phyloP scores from a whole-genome alignment of 2,329 filamentous ascomycete genomes.

The Colletotrichum brevisporum region DNA sequence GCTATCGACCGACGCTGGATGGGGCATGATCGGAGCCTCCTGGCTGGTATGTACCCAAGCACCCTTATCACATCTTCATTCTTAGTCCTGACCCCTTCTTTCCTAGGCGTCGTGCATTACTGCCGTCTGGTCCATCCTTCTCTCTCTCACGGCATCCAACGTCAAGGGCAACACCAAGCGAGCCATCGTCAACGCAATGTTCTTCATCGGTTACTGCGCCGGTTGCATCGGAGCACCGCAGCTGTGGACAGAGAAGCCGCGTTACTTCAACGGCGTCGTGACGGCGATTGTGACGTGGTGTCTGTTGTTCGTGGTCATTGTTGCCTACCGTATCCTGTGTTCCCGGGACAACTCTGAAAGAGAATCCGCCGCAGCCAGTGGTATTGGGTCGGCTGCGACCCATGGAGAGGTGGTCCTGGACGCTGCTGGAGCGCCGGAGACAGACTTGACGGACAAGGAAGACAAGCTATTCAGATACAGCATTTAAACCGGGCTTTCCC shows the following conservation, averaged over 20 bases:
- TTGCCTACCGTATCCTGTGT: constrained; percentile 53
- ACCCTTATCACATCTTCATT: neutral
- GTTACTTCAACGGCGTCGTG: constrained; percentile 62
- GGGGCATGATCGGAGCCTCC: constrained; percentile 62
- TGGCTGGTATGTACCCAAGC: constrained; percentile 54
- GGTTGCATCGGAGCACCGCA: constrained; percentile 64
- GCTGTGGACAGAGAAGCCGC: constrained; percentile 60
- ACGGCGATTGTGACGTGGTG: constrained; percentile 60
- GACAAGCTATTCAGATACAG: constrained; percentile 53
- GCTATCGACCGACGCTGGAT: constrained; percentile 55
- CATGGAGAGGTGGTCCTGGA: constrained; percentile 42
- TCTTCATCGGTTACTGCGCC: constrained; percentile 65
- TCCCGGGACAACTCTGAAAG: constrained; percentile 51
- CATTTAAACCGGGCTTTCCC: constrained; percentile 18
- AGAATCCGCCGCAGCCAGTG: constrained; percentile 32
- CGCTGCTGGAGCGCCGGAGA: constrained; percentile 44
- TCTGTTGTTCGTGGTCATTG: constrained; percentile 52
- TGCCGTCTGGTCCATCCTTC: constrained; percentile 56
- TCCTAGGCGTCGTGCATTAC: constrained; percentile 58
- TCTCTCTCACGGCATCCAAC: constrained; percentile 62
- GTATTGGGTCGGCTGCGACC: neutral
- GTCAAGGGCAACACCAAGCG: constrained; percentile 67
- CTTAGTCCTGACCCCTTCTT: neutral
- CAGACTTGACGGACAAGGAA: constrained; percentile 54
- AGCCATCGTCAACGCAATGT: constrained; percentile 60